Evolutionary conservation across 129 eudicot species (phyloP).

Genomic region (Escallonia herrerae): DNA sequence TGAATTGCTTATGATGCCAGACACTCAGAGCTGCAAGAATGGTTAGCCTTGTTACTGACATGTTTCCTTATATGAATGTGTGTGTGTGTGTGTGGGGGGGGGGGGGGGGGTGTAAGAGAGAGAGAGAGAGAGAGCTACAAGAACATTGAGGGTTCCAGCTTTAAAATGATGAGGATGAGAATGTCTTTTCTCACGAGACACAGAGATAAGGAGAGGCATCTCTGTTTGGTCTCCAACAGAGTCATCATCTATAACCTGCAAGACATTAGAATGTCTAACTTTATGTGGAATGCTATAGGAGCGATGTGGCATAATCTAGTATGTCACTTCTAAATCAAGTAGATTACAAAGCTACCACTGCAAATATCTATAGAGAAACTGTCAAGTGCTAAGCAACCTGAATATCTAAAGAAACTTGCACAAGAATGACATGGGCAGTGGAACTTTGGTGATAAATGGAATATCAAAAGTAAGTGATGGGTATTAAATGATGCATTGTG

Average conservation of each 20-base stretch:
- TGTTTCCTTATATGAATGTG: neutral
- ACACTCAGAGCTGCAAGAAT: conserved; percentile 39
- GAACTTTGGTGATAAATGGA: too few relatives aligned
- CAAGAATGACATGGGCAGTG: too few relatives aligned
- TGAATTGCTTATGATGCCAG: conserved; percentile 38
- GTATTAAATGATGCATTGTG: too few relatives aligned
- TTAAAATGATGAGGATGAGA: conserved; percentile 34
- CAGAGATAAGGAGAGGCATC: conserved; percentile 31
- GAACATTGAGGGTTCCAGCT: conserved; percentile 36
- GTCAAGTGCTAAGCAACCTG: too few relatives aligned
- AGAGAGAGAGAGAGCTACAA: conserved; percentile 13
- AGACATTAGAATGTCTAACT: neutral
- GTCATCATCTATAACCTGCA: conserved; percentile 14
- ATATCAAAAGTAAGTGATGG: too few relatives aligned
- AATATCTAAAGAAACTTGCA: too few relatives aligned
- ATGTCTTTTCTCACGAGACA: conserved; percentile 33
- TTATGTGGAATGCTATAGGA: too few relatives aligned
- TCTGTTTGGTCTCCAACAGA: neutral
- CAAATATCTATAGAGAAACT: too few relatives aligned
- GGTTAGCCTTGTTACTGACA: too few relatives aligned
- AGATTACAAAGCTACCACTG: too few relatives aligned
- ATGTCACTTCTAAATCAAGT: too few relatives aligned
- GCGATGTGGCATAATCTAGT: too few relatives aligned
- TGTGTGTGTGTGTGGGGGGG: neutral
- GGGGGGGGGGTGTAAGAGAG: neutral